A percentile compares a stretch with the other conserved stretches of the same genome.
Evolutionary conservation across 768 basidiomycete genomes (phyloP).

Genomic region (Suillus cothurnatus): DNA sequence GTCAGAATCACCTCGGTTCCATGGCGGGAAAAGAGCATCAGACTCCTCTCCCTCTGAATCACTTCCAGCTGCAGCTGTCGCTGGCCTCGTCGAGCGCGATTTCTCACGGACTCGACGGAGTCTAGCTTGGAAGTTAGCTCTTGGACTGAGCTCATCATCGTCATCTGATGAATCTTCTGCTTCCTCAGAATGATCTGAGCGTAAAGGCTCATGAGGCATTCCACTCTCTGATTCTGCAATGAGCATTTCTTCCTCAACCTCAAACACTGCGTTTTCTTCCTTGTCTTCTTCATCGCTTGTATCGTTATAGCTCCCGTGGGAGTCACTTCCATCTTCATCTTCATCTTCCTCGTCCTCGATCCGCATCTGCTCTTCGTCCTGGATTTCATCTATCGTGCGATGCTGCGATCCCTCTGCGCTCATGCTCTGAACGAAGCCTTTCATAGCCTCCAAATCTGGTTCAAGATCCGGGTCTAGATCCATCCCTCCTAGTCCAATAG

Average conservation of each 20-base stretch:
- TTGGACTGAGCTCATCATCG: slow-evolving; percentile 38
- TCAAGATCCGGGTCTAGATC: slow-evolving; percentile 62
- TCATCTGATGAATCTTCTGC: slow-evolving; percentile 39
- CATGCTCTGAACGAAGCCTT: slow-evolving; percentile 53
- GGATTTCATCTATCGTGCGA: slow-evolving; percentile 69
- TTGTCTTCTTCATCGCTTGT: slow-evolving; percentile 31
- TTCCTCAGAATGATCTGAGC: slow-evolving; percentile 18
- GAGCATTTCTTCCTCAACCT: slow-evolving; percentile 49
- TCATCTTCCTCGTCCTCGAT: too few relatives aligned
- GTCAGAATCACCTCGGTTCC: slow-evolving; percentile 52
- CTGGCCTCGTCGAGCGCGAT: slow-evolving; percentile 8
- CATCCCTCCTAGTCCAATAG: slow-evolving; percentile 52
- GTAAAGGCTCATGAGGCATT: neutral
- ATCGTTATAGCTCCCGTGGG: slow-evolving; percentile 28
- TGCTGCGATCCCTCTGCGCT: slow-evolving; percentile 46
- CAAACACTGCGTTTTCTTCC: slow-evolving; percentile 40
- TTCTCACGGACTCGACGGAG: slow-evolving; percentile 35
- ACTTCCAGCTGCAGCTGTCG: slow-evolving; percentile 17
- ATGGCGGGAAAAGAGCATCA: slow-evolving; percentile 28
- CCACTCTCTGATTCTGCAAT: slow-evolving; percentile 35
- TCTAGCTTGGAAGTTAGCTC: slow-evolving; percentile 38
- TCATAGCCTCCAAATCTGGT: slow-evolving; percentile 50
- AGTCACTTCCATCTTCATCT: slow-evolving; percentile 27
- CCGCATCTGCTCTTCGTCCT: too few relatives aligned
- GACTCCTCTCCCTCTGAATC: slow-evolving; percentile 35